Conservation (phyloP, 495 filamentous ascomycete genomes). For the Letharia columbiana region DNA sequence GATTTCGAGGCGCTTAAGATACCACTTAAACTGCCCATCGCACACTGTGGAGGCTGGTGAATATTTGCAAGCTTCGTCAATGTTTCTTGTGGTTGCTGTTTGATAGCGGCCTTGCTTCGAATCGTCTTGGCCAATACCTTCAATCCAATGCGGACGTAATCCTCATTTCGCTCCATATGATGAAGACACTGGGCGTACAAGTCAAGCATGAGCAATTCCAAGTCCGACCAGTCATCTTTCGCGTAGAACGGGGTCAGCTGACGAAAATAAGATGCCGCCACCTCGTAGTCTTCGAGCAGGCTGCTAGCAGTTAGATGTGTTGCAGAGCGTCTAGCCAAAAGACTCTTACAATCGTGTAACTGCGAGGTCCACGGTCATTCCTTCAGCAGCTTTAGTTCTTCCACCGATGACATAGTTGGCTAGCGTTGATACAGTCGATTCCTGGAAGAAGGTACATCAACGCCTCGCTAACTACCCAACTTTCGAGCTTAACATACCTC, state of each 20-base stretch:
- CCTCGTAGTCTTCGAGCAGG: constrained; percentile 58
- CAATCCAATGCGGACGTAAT: constrained; percentile 68
- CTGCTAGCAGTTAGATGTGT: constrained; percentile 23
- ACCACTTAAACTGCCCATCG: constrained; percentile 54
- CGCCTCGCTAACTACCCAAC: background rate
- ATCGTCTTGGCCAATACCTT: constrained; percentile 69
- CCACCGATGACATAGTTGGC: constrained; percentile 63
- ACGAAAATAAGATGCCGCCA: constrained; percentile 72
- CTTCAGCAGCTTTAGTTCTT: constrained; percentile 64
- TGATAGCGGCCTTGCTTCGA: constrained; percentile 27
- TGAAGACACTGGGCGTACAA: constrained; percentile 82
- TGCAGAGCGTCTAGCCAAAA: background rate
- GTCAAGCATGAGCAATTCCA: constrained; percentile 74
- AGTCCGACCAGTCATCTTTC: constrained; percentile 64
- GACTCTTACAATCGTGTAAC: constrained; percentile 61
- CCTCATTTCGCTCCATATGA: constrained; percentile 62
- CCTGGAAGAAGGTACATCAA: constrained; percentile 15
- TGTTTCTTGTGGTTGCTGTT: constrained; percentile 5
- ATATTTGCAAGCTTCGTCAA: constrained; percentile 27
- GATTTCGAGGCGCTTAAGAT: constrained; percentile 53
- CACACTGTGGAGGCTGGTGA: constrained; percentile 49
- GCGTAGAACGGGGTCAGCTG: constrained; percentile 77
- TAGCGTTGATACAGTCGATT: constrained; percentile 38
- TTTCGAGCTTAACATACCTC: constrained; percentile 15
- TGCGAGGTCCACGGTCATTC: constrained; percentile 76